Evolutionary conservation across 2,329 filamentous ascomycete species (phyloP).

Genomic region (Acarospora socialis): DNA sequence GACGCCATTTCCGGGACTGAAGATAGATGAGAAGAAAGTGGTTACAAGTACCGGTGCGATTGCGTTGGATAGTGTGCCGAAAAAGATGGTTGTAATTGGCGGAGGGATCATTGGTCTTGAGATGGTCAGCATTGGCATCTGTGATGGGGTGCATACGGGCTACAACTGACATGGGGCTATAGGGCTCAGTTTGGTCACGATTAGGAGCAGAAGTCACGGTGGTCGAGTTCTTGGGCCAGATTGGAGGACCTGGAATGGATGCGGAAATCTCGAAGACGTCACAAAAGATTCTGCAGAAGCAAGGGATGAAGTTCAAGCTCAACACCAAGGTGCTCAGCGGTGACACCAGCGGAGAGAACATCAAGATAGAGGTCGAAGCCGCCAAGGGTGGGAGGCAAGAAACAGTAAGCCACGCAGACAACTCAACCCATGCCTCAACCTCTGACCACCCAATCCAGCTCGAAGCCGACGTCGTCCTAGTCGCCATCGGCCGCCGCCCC

Average conservation of each 20-base stretch:
- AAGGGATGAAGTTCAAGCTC: conserved; percentile 96
- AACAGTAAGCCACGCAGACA: conserved; percentile 44
- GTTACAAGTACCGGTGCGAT: conserved; percentile 94
- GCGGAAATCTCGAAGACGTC: conserved; percentile 76
- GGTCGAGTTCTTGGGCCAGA: conserved; percentile 90
- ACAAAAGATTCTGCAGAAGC: conserved; percentile 89
- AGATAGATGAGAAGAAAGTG: conserved; percentile 94
- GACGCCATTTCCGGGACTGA: conserved; percentile 89
- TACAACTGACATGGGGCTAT: conserved; percentile 13
- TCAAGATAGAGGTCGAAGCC: conserved; percentile 76
- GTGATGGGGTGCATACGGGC: conserved; percentile 4
- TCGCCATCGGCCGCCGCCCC: conserved; percentile 88
- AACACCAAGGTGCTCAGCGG: conserved; percentile 88
- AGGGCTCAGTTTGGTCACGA: conserved; percentile 87
- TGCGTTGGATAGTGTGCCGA: conserved; percentile 74
- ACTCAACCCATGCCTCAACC: background rate
- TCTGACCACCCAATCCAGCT: conserved; percentile 38
- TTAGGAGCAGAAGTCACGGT: conserved; percentile 91
- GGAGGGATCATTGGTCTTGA: conserved; percentile 98
- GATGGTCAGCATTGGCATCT: conserved; percentile 48
- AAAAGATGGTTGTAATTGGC: conserved; percentile 94
- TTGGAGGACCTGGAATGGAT: conserved; percentile 97
- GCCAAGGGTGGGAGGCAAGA: conserved; percentile 95
- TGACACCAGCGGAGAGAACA: conserved; percentile 60
- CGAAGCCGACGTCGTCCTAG: conserved; percentile 87